These are phyloP conservation scores for Phytophthora capsici DNA, from an alignment of 352 stramenopile species.

Conservation along the genomic window DNA sequence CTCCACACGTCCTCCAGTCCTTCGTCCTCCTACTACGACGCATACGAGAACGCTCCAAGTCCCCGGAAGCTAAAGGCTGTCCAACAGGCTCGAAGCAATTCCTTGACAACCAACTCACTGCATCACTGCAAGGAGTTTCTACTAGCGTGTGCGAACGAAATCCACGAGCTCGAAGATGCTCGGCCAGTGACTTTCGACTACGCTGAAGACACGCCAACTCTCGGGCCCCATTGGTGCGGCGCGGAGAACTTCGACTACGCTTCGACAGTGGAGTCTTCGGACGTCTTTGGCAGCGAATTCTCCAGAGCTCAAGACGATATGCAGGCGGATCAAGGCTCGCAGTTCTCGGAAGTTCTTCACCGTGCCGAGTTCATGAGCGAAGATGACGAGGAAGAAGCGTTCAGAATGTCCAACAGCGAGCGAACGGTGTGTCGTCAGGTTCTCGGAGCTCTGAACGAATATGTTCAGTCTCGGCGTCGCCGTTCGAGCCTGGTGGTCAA, in stretches of 20 bases:
- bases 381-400: conserved; percentile 13
- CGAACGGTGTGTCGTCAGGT: conserved; percentile 36
- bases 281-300: conserved; percentile 26
- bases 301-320: conserved; percentile 47
- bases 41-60: conserved; percentile 9
- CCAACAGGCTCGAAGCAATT: conserved; percentile 39
- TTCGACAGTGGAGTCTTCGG: conserved; percentile 41
- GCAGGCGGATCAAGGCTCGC: conserved; percentile 57
- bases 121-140: conserved; percentile 73
- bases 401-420: conserved; percentile 14
- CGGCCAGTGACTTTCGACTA: conserved; percentile 73
- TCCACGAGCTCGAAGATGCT: conserved; percentile 80
- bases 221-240: conserved; percentile 2
- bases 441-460: conserved; percentile 24
- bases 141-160: conserved; percentile 80
- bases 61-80: conserved; percentile 10
- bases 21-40: conserved; percentile 19
- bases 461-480: conserved; percentile 16
- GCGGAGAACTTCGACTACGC: conserved; percentile 56
- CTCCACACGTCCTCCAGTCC: conserved; percentile 21
- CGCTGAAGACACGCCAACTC: conserved; percentile 49
- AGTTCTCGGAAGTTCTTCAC: conserved; percentile 61
- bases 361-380: conserved; percentile 59
- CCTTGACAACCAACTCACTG: conserved; percentile 36
- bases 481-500: conserved; percentile 39